A percentile compares a stretch with the other conserved stretches of the same genome.
These are phyloP conservation scores for Ophiostoma sp. DNA, from an alignment of 2,329 filamentous ascomycete genomes.

Conservation along the genomic window DNA sequence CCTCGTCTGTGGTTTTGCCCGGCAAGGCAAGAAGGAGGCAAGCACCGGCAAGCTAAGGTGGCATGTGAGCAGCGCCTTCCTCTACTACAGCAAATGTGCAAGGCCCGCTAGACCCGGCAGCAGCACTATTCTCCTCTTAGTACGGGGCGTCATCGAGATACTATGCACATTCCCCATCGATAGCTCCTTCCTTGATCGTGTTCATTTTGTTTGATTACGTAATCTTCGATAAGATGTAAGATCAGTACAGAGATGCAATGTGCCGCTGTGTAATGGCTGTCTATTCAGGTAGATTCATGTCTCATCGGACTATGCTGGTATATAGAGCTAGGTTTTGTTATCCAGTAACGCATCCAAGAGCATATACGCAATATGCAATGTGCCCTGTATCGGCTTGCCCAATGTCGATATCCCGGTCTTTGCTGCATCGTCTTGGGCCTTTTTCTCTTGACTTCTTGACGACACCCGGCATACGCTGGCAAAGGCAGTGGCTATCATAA, in stretches of 20 bases:
- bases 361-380: too few species aligned
- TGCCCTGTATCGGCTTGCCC: background rate
- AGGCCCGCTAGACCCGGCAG: background rate
- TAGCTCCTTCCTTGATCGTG: background rate
- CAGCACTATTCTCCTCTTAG: background rate
- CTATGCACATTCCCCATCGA: background rate
- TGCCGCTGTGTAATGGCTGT: background rate
- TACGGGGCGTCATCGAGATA: background rate
- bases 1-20: too few species aligned
- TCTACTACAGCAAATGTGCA: background rate
- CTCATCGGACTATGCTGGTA: background rate
- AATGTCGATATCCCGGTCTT: background rate
- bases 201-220: constrained; percentile 8
- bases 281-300: background rate
- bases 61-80: background rate
- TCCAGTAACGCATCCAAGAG: too few species aligned
- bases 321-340: too few species aligned
- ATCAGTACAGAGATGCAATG: background rate
- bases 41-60: background rate
- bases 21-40: background rate
- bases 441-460: background rate
- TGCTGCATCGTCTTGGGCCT: background rate
- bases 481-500: background rate
- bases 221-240: background rate
- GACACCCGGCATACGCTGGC: background rate